phyloP scores from a whole-genome alignment of 2,329 filamentous ascomycete genomes.

The Zymoseptoria pseudotritici region DNA sequence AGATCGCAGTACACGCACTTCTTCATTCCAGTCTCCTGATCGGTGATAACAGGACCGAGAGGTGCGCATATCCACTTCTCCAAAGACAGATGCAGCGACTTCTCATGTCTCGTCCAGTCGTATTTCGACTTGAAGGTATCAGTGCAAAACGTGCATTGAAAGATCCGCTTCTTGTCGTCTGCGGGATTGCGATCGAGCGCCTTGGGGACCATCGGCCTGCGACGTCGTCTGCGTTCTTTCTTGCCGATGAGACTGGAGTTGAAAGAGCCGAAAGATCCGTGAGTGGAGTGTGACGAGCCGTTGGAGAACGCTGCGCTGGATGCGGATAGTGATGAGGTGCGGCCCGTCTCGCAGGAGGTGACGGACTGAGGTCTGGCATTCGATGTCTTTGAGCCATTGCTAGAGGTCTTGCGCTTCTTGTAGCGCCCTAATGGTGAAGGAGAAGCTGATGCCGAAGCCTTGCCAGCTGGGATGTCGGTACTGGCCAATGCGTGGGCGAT shows the following conservation, averaged over 20 bases:
- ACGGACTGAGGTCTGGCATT: conserved; percentile 43
- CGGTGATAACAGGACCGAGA: conserved; percentile 48
- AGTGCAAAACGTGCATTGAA: conserved; percentile 53
- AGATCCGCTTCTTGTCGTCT: conserved; percentile 40
- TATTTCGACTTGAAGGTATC: conserved; percentile 52
- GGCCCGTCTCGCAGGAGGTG: conserved; percentile 38
- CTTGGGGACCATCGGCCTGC: conserved; percentile 24
- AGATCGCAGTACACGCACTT: conserved; percentile 54
- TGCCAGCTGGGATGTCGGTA: conserved; percentile 24
- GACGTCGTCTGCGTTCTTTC: conserved; percentile 48
- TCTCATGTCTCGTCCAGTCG: conserved; percentile 58
- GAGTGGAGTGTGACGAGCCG: conserved; percentile 47
- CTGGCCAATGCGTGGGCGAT: conserved; percentile 53
- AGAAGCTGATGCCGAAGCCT: conserved; percentile 18
- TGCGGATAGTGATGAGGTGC: conserved; percentile 21
- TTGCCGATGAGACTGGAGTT: conserved; percentile 45
- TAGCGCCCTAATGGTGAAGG: conserved; percentile 23
- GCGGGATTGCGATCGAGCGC: conserved; percentile 19
- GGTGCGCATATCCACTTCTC: conserved; percentile 59
- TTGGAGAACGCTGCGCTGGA: conserved; percentile 48
- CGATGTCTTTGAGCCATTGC: conserved; percentile 43
- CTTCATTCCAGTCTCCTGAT: conserved; percentile 49
- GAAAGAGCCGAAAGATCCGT: conserved; percentile 49
- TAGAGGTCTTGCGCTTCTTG: conserved; percentile 43
- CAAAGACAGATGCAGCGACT: conserved; percentile 57